Conservation (phyloP, 164 flowering plant species). For the Tetrastigma voinierianum region DNA sequence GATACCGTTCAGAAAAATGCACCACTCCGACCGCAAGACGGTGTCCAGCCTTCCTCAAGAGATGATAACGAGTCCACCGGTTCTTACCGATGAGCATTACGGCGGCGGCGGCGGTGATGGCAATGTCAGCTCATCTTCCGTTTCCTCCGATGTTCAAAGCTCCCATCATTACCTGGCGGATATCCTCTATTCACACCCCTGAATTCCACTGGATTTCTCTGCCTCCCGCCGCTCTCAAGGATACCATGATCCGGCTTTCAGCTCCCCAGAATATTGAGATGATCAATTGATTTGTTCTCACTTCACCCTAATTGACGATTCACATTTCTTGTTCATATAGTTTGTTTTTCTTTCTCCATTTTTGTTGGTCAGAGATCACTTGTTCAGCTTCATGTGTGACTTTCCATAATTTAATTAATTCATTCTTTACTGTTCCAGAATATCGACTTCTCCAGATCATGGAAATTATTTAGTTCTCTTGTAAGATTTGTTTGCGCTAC, state of each 20-base stretch:
- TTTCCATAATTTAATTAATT: neutral
- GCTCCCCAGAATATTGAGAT: conserved; percentile 19
- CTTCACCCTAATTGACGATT: neutral
- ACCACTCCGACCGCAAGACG: neutral
- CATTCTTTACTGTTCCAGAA: neutral
- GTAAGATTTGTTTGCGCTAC: neutral
- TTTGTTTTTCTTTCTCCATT: neutral
- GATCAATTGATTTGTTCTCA: neutral
- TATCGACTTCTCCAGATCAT: neutral
- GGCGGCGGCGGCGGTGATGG: conserved; percentile 9
- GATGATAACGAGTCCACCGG: conserved; percentile 25
- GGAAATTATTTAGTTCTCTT: neutral
- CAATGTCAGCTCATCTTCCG: conserved; percentile 20
- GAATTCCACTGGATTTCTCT: conserved; percentile 22
- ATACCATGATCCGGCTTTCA: conserved; percentile 22
- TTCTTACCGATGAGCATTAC: conserved; percentile 24
- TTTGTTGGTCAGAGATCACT: neutral
- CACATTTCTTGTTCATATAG: neutral
- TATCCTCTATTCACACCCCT: conserved; percentile 46
- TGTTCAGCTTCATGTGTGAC: neutral
- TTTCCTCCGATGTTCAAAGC: conserved; percentile 7
- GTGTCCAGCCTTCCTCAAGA: neutral
- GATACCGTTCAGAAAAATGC: conserved; percentile 1
- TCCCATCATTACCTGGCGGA: conserved; percentile 22
- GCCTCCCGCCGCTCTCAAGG: conserved; percentile 28